phyloP scores from a whole-genome alignment of 1,284 basidiomycete species.

The Rhodotorula sp. region DNA sequence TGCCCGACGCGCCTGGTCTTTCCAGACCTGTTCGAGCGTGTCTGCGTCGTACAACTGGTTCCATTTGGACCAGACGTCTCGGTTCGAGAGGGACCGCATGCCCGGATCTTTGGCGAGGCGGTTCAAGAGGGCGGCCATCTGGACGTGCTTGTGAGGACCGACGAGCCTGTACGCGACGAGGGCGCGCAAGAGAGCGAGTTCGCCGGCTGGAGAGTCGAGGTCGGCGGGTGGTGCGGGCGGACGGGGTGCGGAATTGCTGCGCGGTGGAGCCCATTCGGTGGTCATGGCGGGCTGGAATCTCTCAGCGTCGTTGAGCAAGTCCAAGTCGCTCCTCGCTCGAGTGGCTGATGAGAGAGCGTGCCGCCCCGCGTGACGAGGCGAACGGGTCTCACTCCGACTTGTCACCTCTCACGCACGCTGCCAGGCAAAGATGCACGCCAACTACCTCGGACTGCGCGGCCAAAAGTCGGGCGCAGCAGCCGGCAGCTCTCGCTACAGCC shows the following conservation, averaged over 20 bases:
- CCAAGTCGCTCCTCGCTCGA: too few species aligned
- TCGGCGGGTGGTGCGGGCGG: background rate
- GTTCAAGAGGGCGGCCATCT: constrained; percentile 25
- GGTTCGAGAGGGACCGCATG: background rate
- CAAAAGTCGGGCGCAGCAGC: background rate
- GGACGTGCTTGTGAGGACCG: constrained; percentile 31
- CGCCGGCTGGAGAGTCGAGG: constrained; percentile 21
- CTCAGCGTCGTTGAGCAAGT: too few species aligned
- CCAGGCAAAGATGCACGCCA: constrained; percentile 20
- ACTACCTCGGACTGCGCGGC: constrained; percentile 23
- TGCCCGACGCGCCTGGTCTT: constrained; percentile 14
- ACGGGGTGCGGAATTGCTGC: too few species aligned
- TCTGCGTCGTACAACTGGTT: constrained; percentile 18
- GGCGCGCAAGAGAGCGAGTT: constrained; percentile 38
- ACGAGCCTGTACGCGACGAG: constrained; percentile 35
- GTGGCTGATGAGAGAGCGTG: too few species aligned
- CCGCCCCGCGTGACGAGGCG: too few species aligned
- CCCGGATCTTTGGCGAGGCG: constrained; percentile 6
- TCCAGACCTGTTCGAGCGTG: constrained; percentile 28
- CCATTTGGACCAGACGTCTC: constrained; percentile 29
- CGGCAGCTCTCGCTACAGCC: background rate
- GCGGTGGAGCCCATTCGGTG: background rate
- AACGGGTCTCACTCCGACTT: too few species aligned
- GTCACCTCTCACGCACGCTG: background rate
- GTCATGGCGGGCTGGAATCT: background rate